Evolutionary conservation across 1,284 basidiomycete species (phyloP), one percentile per base, ranked within the genome.

Genomic region (Ganoderma lingzhi): DNA sequence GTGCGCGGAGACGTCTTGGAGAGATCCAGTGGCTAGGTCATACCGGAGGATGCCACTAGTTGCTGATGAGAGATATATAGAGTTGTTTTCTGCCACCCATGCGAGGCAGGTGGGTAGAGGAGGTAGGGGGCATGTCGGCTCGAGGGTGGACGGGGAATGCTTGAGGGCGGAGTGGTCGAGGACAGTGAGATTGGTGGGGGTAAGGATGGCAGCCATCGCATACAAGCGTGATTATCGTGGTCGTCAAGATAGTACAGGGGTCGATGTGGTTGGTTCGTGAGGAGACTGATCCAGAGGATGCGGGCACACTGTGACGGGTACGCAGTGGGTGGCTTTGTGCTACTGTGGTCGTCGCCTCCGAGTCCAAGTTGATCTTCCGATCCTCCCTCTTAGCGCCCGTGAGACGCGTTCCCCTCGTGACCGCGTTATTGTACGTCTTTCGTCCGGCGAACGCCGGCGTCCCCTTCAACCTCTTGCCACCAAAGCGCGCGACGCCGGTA

Each of bases 31-130:
- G n/a, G 84, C 48, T 1, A 70, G 78, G 42, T 88, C 84, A 71
- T 89, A 91, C 76, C 82, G 82, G 65, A 85, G 82, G 70, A 92
- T 84, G 3, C 76, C 78, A 28, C 82, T 76, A 37, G 68, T 58
- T 14, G 79, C 73, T 3, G 84, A 84, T 1, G 87, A 82, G 51
- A 93, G 76, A 73, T 86, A 90, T 42, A 92, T 81, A 69, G 78
- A 79, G 32, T 82, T 78, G 71, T 85, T 87, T 76, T 90, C 87
- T 3, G 82, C 75, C 17, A 87, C 83, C 91, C 91, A 93, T 23
- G 81, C 77, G 68, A 80, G 83, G 23, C 85, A 78, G 6, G 79
- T 82, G 35, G 86, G 84, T 63, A 80, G 77, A 15, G 81, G 76
- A 35, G 82, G 74, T 53, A 88, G 79, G 78, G 78, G 62, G 80